A percentile compares a stretch with the other conserved stretches of the same genome.
Conservation (phyloP, 495 filamentous ascomycete genomes). For the Neurospora sp. region DNA sequence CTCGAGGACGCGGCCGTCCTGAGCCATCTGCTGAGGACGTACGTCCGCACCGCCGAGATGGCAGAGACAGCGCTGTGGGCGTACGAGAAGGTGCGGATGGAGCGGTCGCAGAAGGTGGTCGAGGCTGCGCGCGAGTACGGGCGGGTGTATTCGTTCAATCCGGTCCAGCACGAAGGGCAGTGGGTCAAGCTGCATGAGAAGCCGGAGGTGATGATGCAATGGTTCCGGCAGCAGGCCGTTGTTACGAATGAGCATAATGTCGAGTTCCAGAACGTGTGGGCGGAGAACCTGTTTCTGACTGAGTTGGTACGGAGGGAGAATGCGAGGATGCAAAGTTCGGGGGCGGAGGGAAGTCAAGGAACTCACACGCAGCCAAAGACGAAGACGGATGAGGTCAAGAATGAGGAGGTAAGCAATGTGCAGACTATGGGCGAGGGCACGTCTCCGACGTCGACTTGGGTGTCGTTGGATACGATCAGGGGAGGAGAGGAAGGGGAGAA, state of each 20-base stretch:
- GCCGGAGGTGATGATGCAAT: slow-evolving; percentile 17
- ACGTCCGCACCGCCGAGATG: slow-evolving; percentile 3
- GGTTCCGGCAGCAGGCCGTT: slow-evolving; percentile 18
- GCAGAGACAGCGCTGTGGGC: slow-evolving; percentile 19
- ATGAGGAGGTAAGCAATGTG: not conserved
- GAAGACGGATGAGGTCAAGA: not conserved
- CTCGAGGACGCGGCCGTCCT: slow-evolving; percentile 49
- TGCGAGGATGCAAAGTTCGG: not conserved
- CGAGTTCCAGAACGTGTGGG: slow-evolving; percentile 19
- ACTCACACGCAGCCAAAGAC: not conserved
- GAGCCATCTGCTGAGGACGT: slow-evolving; percentile 18
- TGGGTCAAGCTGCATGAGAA: slow-evolving; percentile 22
- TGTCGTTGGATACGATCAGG: not conserved
- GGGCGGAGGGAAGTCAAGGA: not conserved
- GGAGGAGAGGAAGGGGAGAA: not conserved
- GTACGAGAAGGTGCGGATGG: slow-evolving; percentile 17
- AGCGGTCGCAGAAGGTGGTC: slow-evolving; percentile 24
- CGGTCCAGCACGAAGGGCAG: slow-evolving; percentile 8
- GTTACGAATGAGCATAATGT: slow-evolving; percentile 28
- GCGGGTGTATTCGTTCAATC: slow-evolving; percentile 21
- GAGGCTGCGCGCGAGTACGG: slow-evolving; percentile 24
- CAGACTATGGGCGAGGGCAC: not conserved
- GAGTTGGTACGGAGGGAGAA: not conserved
- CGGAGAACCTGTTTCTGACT: not conserved
- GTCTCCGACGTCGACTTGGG: not conserved